Conservation (phyloP, 2,329 filamentous ascomycete species). For the Verticillium dahliae region DNA sequence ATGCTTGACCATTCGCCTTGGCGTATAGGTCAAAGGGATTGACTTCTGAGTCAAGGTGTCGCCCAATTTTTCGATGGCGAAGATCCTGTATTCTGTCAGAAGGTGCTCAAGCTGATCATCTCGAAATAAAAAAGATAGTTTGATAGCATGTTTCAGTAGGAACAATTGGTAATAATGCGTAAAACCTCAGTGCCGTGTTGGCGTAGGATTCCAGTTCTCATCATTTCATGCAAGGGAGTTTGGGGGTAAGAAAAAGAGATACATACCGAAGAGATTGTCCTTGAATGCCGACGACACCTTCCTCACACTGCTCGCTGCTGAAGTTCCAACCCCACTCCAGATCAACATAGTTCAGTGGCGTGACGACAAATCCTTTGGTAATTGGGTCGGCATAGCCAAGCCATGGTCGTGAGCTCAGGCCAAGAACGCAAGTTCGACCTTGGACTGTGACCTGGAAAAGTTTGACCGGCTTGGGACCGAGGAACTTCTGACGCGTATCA, state of each 20-base stretch:
- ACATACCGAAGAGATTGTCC: slow-evolving; percentile 78
- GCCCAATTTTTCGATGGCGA: slow-evolving; percentile 79
- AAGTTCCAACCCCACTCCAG: slow-evolving; percentile 97
- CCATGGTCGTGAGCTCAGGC: slow-evolving; percentile 91
- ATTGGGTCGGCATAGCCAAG: slow-evolving; percentile 87
- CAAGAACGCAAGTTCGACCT: slow-evolving; percentile 77
- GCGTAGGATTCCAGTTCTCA: slow-evolving; percentile 59
- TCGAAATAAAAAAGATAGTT: slow-evolving; percentile 1
- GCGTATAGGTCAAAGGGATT: slow-evolving; percentile 83
- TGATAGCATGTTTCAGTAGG: slow-evolving; percentile 64
- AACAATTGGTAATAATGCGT: slow-evolving; percentile 78
- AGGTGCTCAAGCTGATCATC: neutral
- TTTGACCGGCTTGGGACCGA: slow-evolving; percentile 84
- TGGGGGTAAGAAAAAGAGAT: slow-evolving; percentile 17
- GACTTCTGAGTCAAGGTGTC: slow-evolving; percentile 83
- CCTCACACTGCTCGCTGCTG: slow-evolving; percentile 85
- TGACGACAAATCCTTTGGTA: slow-evolving; percentile 83
- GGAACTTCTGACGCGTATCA: slow-evolving; percentile 88
- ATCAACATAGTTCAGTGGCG: slow-evolving; percentile 79
- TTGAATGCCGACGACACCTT: slow-evolving; percentile 92
- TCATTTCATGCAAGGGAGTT: slow-evolving; percentile 41
- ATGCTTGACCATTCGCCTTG: slow-evolving; percentile 79
- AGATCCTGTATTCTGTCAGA: slow-evolving; percentile 54
- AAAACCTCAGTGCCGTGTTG: slow-evolving; percentile 46
- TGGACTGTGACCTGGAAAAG: slow-evolving; percentile 89